Evolutionary conservation across 345 rosid genomes (phyloP).

Genomic region (Salix suchowensis): DNA sequence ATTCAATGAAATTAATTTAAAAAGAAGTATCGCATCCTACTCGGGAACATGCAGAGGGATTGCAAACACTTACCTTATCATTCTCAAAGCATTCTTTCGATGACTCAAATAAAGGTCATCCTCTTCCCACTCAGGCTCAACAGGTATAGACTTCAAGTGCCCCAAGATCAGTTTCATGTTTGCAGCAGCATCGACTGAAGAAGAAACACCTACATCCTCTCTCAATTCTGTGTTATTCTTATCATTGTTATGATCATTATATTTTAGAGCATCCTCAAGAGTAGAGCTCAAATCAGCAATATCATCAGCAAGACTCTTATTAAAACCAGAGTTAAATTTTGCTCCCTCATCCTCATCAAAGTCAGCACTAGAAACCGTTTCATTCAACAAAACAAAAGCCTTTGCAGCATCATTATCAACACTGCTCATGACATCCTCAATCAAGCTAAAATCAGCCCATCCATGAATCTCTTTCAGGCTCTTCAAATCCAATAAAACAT

Average conservation of each 20-base stretch:
- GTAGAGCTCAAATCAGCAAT: constrained; percentile 29
- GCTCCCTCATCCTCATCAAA: constrained; percentile 12
- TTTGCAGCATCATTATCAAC: constrained; percentile 40
- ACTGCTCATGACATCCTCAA: constrained; percentile 52
- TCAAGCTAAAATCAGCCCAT: constrained; percentile 66
- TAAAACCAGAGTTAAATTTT: background rate
- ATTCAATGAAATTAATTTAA: too few species aligned
- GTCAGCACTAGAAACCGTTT: constrained; percentile 33
- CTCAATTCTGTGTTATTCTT: constrained; percentile 6
- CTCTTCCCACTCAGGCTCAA: constrained; percentile 90
- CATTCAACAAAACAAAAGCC: constrained; percentile 55
- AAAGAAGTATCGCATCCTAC: background rate
- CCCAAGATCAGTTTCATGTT: constrained; percentile 38
- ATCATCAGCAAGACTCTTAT: constrained; percentile 19
- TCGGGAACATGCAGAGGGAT: background rate
- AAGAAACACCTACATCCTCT: constrained; percentile 22
- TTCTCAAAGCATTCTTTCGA: constrained; percentile 66
- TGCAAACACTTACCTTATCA: constrained; percentile 49
- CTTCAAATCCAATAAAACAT: constrained; percentile 12
- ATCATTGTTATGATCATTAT: background rate
- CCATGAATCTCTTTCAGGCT: constrained; percentile 43
- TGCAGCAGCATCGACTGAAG: constrained; percentile 27
- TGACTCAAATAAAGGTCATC: constrained; percentile 68
- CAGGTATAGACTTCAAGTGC: constrained; percentile 44
- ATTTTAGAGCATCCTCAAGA: constrained; percentile 23